Evolutionary conservation across 176 grass and related monocot species (phyloP), one percentile per base, ranked within the genome.

Genomic region (Poa annua): DNA sequence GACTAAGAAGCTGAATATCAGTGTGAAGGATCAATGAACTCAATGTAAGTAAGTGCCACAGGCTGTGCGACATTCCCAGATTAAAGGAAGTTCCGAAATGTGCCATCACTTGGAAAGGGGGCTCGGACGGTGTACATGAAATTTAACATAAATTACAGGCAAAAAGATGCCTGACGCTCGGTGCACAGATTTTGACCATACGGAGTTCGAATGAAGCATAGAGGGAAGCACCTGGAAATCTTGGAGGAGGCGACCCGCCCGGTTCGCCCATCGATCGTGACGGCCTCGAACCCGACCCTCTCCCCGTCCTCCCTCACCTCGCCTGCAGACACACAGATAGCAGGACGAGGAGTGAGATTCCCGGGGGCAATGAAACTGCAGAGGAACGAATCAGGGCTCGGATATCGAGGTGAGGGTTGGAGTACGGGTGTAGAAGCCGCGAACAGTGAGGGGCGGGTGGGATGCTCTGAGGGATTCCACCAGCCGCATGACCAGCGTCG

Each of bases 401-500:
- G 75, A 33, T 21, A 12, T 15, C 17, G 42, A 74, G 20, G 29
- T n/a, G 54, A 72, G 38, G 38, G 38, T 6, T 6, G 4, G 29
- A 60, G 19, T 95, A 98, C 96, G 86, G 48, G 96, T 96, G 76
- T 92, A 96, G 89, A 99, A 99, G 19, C 91, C 91, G 11, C 85
- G 85, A 60, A 99, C 87, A 57, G 11, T 81, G 83, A 99, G 91
- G 53, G 90, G 86, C 66, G 85, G 93, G 26, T 96, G 85, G 15
- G 87, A 87, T 17, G 56, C 21, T 52, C 83, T 84, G 47, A 96
- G 81, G 48, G 36, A 34, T 79, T 96, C 96, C 47, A 93, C 74
- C 51, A 96, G 91, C 68, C 96, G 84, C 87, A 64, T 90, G 55
- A 96, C 93, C 83, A 93, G 83, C 68, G 91, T 99, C 81, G 93